Evolutionary conservation across 2,329 filamentous ascomycete species (phyloP).

Genomic region (Hypoxylon sp.): DNA sequence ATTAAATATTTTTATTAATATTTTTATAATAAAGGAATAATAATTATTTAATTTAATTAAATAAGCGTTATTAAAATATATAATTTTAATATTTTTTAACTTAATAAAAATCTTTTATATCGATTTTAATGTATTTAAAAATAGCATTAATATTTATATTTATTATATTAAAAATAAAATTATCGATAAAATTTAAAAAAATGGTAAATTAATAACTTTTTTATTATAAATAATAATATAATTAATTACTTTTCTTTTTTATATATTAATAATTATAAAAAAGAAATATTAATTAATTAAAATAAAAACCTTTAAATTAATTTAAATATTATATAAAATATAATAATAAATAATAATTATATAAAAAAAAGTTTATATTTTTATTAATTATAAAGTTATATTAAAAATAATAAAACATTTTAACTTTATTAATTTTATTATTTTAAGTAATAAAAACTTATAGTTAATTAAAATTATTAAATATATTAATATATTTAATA

Average conservation of each 20-base stretch:
- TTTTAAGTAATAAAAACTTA: conserved; percentile 17
- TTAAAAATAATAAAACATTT: conserved; percentile 7
- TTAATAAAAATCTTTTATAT: conserved; percentile 2
- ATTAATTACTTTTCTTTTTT: conserved; percentile 3
- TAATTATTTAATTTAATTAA: background rate
- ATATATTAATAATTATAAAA: background rate
- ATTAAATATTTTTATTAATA: background rate
- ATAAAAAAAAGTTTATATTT: background rate
- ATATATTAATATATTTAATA: conserved; percentile 16
- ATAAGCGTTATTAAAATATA: background rate
- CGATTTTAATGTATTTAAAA: conserved; percentile 12
- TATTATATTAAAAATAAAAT: conserved; percentile 6
- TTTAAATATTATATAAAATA: conserved; percentile 2
- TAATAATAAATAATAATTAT: conserved; percentile 3
- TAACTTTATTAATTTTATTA: conserved; percentile 9
- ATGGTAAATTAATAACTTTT: background rate
- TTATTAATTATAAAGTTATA: conserved; percentile 17
- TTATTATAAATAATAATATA: background rate
- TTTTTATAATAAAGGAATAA: background rate
- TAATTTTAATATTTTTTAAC: conserved; percentile 7
- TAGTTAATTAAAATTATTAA: conserved; percentile 12
- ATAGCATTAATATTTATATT: conserved; percentile 4
- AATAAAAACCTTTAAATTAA: conserved; percentile 7
- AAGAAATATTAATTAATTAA: conserved; percentile 8
- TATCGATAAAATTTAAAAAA: background rate